A percentile compares a stretch with the other conserved stretches of the same genome.
phyloP scores from a whole-genome alignment of 1,284 basidiomycete species.

The Cryptococcus deneoformans region DNA sequence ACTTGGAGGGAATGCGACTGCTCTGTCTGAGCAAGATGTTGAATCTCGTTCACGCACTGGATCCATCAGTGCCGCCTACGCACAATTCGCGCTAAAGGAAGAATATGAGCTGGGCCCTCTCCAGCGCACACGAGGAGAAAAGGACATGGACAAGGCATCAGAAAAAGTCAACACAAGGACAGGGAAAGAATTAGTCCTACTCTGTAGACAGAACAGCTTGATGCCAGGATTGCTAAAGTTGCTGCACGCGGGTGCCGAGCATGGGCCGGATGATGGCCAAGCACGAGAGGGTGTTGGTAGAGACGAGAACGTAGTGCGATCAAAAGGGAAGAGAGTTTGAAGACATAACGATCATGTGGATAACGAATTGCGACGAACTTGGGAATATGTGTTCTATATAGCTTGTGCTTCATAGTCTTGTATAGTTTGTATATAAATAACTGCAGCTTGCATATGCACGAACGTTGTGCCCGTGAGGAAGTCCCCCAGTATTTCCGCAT shows the following conservation, averaged over 20 bases:
- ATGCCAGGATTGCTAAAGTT: constrained; percentile 44
- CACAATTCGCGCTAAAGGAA: constrained; percentile 8
- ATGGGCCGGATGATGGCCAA: neutral
- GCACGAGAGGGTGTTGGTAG: neutral
- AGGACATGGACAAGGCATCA: constrained; percentile 2
- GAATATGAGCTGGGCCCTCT: constrained; percentile 26
- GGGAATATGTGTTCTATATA: neutral
- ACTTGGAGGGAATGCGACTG: neutral
- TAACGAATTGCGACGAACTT: neutral
- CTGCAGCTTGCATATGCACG: no score
- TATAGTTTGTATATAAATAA: neutral
- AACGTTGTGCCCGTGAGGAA: no score
- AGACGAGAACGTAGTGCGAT: neutral
- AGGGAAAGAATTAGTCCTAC: constrained; percentile 48
- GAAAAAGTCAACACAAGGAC: constrained; percentile 33
- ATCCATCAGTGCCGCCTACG: constrained; percentile 29
- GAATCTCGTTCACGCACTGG: constrained; percentile 11
- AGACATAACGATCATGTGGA: neutral
- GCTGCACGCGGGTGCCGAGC: constrained; percentile 21
- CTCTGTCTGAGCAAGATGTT: neutral
- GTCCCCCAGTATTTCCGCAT: no score
- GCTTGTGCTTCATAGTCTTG: neutral
- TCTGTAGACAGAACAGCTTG: constrained; percentile 48
- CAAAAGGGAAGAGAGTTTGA: neutral
- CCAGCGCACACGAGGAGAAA: constrained; percentile 11